Base-by-base conservation (phyloP, 768 basidiomycete species). In the Pisolithus orientalis region DNA sequence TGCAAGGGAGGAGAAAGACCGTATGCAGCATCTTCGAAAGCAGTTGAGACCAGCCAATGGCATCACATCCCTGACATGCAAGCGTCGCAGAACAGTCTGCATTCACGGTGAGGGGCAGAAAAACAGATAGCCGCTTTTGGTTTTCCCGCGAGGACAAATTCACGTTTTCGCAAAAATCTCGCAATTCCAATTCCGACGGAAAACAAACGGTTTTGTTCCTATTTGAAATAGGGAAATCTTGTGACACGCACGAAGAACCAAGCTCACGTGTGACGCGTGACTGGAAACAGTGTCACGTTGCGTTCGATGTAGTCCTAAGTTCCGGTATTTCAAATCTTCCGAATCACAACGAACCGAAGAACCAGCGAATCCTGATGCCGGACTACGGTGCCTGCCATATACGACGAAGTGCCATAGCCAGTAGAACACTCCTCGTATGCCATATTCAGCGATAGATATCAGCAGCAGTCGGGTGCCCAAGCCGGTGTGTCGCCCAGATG, bases 51-150 rank as follows among this genome's bases (percentile, higher is more conserved):
- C 43, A 49, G 47, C 2, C 52, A 58, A 53, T 57, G 57, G 59
- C 65, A 67, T 66, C 58, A 72, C 75, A 75, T 76, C 60, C 65
- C 61, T 69, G 50, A 57, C 40, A 47, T 51, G 54, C 53, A 54
- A 44, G 37, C 42, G 50, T 38, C 43, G 51, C 42, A 56, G 54
- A 59, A 61, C 60, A 48, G 62, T 63, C 63, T 69, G 62, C 75
- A 75, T 71, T n/a, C 63, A 61, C 61, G 25, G 17, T 5, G 25
- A 44, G 29, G 28, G 17, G 29, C 39, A 31, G 29, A 37, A 40
- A 62, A 66, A 68, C 34, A 2, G 34, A 13, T 34, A 11, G 13
- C 34, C 34, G 34, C 34, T 34, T 34, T 34, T 34, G 34, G 34
- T 34, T 34, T 13, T 2, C 13, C 34, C 4, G 34, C 10, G 11